Conservation (phyloP, 179 eudicot species). For the Spinacia oleracea region DNA sequence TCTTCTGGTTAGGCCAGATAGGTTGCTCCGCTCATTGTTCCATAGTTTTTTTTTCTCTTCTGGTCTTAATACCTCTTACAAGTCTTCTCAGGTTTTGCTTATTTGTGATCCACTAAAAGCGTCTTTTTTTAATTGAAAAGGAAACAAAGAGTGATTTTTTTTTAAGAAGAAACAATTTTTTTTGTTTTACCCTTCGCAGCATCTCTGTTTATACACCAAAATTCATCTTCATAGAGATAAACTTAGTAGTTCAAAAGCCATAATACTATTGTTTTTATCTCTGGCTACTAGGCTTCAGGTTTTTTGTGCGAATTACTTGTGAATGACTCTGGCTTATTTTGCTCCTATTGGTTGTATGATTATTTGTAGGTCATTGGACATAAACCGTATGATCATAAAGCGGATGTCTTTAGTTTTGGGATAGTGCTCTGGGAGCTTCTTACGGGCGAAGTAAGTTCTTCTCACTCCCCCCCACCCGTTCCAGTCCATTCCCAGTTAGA, state of each 20-base stretch:
- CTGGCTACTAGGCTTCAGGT: background rate
- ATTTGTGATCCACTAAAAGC: background rate
- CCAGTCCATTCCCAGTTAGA: background rate
- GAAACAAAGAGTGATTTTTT: too few species aligned
- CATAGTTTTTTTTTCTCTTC: background rate
- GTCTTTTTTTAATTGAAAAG: background rate
- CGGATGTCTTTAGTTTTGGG: constrained; percentile 77
- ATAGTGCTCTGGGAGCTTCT: constrained; percentile 85
- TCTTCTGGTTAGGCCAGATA: background rate
- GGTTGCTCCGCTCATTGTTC: background rate
- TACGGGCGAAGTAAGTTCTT: constrained; percentile 63
- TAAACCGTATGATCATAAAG: constrained; percentile 71
- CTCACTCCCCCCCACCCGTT: background rate
- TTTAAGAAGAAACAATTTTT: background rate
- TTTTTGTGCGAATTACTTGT: background rate
- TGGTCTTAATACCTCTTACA: background rate
- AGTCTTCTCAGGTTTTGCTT: background rate
- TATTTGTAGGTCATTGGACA: constrained; percentile 66
- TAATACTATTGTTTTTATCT: background rate
- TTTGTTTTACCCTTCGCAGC: background rate
- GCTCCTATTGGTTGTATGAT: constrained; percentile 1
- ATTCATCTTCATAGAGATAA: background rate
- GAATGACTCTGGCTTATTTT: background rate
- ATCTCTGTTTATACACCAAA: background rate
- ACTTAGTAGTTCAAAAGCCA: too few species aligned